phyloP scores from a whole-genome alignment of 202 grass and related monocot genomes.

The Panicum virgatum region DNA sequence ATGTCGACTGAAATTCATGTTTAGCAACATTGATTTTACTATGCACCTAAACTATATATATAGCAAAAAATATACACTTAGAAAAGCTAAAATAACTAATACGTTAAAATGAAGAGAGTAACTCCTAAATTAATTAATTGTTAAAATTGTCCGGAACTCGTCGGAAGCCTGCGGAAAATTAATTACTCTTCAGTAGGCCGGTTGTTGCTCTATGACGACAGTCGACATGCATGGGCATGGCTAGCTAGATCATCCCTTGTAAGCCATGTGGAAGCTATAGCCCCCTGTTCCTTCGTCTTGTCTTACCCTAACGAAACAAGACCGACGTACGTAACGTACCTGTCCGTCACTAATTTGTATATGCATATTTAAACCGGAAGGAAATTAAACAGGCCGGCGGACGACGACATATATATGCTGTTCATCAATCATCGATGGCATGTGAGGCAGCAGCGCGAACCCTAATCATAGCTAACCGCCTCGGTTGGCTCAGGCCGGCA shows the following conservation, averaged over 20 bases:
- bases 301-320: neutral
- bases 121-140: no score
- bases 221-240: neutral
- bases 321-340: neutral
- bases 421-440: constrained; percentile 10
- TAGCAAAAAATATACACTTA: no score
- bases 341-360: neutral
- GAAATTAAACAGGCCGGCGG: neutral
- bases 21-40: no score
- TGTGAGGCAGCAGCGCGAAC: neutral
- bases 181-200: no score
- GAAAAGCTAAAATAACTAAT: no score
- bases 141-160: no score
- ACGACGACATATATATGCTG: neutral
- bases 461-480: neutral
- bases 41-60: no score
- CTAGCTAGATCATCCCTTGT: neutral
- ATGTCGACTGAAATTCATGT: no score
- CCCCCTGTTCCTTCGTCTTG: neutral
- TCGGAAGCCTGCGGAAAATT: no score
- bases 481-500: neutral
- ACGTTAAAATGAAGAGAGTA: no score
- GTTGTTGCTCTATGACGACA: neutral
- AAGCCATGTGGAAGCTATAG: neutral
- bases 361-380: neutral